These are phyloP conservation scores for Komagataella ulmi DNA, from an alignment of 805 yeast genomes.

Conservation along the genomic window DNA sequence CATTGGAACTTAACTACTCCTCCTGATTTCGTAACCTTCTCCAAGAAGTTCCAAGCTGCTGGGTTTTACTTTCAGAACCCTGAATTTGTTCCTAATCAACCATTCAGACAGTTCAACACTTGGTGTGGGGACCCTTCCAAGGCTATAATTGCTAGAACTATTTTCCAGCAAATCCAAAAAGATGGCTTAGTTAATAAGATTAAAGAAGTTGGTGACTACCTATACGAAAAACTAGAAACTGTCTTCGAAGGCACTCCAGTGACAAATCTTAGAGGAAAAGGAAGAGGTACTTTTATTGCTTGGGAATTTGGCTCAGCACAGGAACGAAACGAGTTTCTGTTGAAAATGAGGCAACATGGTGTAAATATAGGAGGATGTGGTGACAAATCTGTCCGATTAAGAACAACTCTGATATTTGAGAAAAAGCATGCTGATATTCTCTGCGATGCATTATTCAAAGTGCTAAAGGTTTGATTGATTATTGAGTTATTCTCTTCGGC, in stretches of 20 bases:
- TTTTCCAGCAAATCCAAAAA: conserved; percentile 49
- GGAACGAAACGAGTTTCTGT: conserved; percentile 48
- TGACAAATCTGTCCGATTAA: conserved; percentile 60
- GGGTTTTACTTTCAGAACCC: conserved; percentile 75
- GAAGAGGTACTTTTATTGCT: conserved; percentile 72
- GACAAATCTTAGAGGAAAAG: conserved; percentile 57
- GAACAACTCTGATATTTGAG: conserved; percentile 72
- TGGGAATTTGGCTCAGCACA: conserved; percentile 48
- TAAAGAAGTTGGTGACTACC: conserved; percentile 51
- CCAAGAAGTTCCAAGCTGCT: conserved; percentile 83
- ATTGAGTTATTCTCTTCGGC: not conserved
- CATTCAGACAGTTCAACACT: conserved; percentile 88
- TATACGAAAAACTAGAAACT: conserved; percentile 40
- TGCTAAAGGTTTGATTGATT: conserved; percentile 10
- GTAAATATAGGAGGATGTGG: conserved; percentile 83
- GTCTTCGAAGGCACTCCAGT: conserved; percentile 42
- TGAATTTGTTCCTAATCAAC: conserved; percentile 54
- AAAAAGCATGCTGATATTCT: conserved; percentile 68
- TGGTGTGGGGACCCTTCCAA: conserved; percentile 91
- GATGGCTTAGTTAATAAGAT: conserved; percentile 45
- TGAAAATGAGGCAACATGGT: conserved; percentile 49
- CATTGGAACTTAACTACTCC: conserved; percentile 64
- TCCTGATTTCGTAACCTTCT: conserved; percentile 77
- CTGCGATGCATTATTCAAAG: conserved; percentile 28
- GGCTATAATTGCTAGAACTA: conserved; percentile 62